Percentiles rank a stretch among this genome's conserved stretches.
Evolutionary conservation across 495 filamentous ascomycete genomes (phyloP).

Genomic region (Talaromyces thailandensis): DNA sequence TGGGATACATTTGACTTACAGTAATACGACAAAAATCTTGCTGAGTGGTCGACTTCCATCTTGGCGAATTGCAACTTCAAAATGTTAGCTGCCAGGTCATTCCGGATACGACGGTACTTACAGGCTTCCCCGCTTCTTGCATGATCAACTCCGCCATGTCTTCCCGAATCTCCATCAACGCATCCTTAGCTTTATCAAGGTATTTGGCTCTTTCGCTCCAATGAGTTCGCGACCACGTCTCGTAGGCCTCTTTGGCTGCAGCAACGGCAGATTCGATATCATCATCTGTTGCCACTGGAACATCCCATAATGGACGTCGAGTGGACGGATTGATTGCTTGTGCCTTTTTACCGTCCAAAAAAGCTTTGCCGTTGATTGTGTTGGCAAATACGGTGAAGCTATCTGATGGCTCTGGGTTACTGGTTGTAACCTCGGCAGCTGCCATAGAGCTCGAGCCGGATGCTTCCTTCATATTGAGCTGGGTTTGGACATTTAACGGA

Average conservation of each 20-base stretch:
- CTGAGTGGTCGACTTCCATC: conserved; percentile 9
- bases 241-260: conserved; percentile 34
- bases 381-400: conserved; percentile 4
- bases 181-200: conserved; percentile 4
- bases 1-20: conserved; percentile 2
- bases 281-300: conserved; percentile 40
- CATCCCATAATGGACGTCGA: conserved; percentile 35
- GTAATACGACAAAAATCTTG: conserved; percentile 8
- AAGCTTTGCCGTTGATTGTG: conserved; percentile 5
- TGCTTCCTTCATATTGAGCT: not conserved
- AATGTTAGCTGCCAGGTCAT: not conserved
- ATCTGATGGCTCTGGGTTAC: not conserved
- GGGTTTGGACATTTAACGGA: not conserved
- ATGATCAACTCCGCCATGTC: conserved; percentile 12
- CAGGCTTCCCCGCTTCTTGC: conserved; percentile 16
- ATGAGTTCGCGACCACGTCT: conserved; percentile 32
- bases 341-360: not conserved
- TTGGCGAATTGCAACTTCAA: conserved; percentile 13
- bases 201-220: conserved; percentile 23
- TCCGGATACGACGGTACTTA: conserved; percentile 1
- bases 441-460: not conserved
- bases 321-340: conserved; percentile 26
- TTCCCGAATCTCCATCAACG: conserved; percentile 7
- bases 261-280: conserved; percentile 43
- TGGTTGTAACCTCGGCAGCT: not conserved